Conservation (phyloP, 192 early-diverging fungal species). For the Coemansia sp. region DNA sequence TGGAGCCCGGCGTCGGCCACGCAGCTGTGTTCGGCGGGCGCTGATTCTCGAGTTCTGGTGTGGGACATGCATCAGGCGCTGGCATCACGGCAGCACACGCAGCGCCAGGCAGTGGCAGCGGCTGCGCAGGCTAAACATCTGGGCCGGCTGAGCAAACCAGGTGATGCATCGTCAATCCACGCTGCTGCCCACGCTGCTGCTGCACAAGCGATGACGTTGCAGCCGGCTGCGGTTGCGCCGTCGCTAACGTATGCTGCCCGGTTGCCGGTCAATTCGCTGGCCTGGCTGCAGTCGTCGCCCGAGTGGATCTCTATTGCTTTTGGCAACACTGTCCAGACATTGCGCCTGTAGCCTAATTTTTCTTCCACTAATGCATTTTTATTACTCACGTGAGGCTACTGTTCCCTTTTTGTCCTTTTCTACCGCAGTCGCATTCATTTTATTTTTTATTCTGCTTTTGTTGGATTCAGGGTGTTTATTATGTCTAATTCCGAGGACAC, state of each 20-base stretch:
- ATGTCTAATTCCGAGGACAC: not conserved
- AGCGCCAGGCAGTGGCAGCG: constrained; percentile 42
- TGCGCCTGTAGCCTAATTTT: constrained; percentile 64
- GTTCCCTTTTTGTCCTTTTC: not conserved
- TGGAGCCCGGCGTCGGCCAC: constrained; percentile 84
- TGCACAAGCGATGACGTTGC: constrained; percentile 37
- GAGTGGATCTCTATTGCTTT: constrained; percentile 91
- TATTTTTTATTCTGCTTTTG: not conserved
- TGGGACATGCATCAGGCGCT: constrained; percentile 77
- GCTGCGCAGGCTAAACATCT: constrained; percentile 51
- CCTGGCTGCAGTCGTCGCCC: constrained; percentile 74
- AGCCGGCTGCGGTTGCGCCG: constrained; percentile 52
- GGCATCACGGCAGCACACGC: constrained; percentile 48
- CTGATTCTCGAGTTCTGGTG: constrained; percentile 86
- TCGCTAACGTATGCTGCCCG: constrained; percentile 74
- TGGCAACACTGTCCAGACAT: constrained; percentile 81
- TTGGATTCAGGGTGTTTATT: not conserved
- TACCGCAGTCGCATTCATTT: not conserved
- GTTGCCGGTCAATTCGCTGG: constrained; percentile 75
- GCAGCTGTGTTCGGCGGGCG: constrained; percentile 85
- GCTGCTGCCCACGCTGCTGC: constrained; percentile 55
- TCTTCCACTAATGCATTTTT: not conserved
- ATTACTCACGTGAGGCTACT: not conserved
- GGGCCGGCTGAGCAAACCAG: constrained; percentile 24
- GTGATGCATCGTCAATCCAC: constrained; percentile 34